These are phyloP conservation scores for Starmera stellimalicola DNA, from an alignment of 1,139 yeast species.

Conservation along the genomic window DNA sequence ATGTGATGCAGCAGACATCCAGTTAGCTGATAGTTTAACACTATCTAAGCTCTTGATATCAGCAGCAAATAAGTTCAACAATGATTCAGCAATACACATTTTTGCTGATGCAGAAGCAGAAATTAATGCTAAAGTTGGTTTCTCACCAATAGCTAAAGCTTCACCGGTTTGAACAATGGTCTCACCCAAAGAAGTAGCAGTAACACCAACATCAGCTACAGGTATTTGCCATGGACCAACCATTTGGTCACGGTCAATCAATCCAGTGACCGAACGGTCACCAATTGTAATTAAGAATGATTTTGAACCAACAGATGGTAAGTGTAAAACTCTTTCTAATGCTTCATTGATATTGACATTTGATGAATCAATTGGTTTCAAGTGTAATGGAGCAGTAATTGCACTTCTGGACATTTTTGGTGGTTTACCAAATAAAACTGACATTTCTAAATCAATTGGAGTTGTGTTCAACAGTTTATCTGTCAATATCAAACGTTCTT, in stretches of 20 bases:
- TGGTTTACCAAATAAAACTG: slow-evolving; percentile 93
- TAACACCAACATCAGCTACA: slow-evolving; percentile 98
- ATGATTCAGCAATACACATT: slow-evolving; percentile 92
- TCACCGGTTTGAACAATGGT: slow-evolving; percentile 73
- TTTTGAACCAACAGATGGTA: slow-evolving; percentile 95
- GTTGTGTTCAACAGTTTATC: slow-evolving; percentile 69
- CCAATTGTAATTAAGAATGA: slow-evolving; percentile 93
- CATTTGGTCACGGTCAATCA: slow-evolving; percentile 96
- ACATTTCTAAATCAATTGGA: slow-evolving; percentile 95
- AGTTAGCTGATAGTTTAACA: slow-evolving; percentile 88
- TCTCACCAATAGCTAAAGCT: slow-evolving; percentile 96
- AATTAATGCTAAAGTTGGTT: slow-evolving; percentile 83
- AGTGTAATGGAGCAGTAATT: slow-evolving; percentile 47
- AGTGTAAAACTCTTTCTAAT: slow-evolving; percentile 67
- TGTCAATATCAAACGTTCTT: slow-evolving; percentile 70
- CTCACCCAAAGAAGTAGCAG: slow-evolving; percentile 82
- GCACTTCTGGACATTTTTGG: slow-evolving; percentile 91
- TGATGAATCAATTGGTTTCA: slow-evolving; percentile 38
- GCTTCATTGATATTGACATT: slow-evolving; percentile 49
- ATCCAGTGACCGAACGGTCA: slow-evolving; percentile 93
- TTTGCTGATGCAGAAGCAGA: slow-evolving; percentile 95
- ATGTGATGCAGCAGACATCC: slow-evolving; percentile 98
- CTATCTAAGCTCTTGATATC: slow-evolving; percentile 69
- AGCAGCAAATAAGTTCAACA: slow-evolving; percentile 83
- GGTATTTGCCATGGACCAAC: slow-evolving; percentile 99